phyloP scores from a whole-genome alignment of 2,329 filamentous ascomycete species.

The Metarhizium anisopliae region DNA sequence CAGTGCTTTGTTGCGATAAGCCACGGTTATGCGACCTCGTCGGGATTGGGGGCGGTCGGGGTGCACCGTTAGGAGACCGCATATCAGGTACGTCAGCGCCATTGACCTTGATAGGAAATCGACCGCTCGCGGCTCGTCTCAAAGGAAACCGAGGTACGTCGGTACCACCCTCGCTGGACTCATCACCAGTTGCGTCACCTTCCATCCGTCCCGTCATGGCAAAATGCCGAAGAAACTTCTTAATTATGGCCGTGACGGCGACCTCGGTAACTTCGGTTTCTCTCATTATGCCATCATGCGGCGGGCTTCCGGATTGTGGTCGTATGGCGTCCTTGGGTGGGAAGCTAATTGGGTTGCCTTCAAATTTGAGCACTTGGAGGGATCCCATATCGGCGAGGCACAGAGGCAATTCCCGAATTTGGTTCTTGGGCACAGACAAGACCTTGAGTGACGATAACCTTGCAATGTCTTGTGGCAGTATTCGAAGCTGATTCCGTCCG shows the following conservation, averaged over 20 bases:
- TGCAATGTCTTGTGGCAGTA: slow-evolving; percentile 69
- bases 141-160: slow-evolving; percentile 69
- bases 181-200: slow-evolving; percentile 48
- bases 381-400: slow-evolving; percentile 86
- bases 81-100: slow-evolving; percentile 59
- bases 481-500: slow-evolving; percentile 74
- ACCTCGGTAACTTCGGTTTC: slow-evolving; percentile 58
- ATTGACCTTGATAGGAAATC: slow-evolving; percentile 64
- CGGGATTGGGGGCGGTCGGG: slow-evolving; percentile 67
- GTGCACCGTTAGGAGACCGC: slow-evolving; percentile 55
- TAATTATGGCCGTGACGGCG: slow-evolving; percentile 50
- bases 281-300: slow-evolving; percentile 40
- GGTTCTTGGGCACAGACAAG: slow-evolving; percentile 77
- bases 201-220: slow-evolving; percentile 43
- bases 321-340: slow-evolving; percentile 64
- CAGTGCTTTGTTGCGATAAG: slow-evolving; percentile 57
- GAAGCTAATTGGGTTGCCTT: slow-evolving; percentile 77
- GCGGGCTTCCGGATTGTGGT: slow-evolving; percentile 43
- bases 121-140: slow-evolving; percentile 53
- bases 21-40: slow-evolving; percentile 69
- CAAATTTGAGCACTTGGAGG: slow-evolving; percentile 79
- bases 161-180: slow-evolving; percentile 57
- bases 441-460: slow-evolving; percentile 82
- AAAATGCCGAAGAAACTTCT: slow-evolving; percentile 49
- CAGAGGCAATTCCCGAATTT: slow-evolving; percentile 73